Percentiles rank a stretch among this genome's conserved stretches.
phyloP scores from a whole-genome alignment of 371 early-diverging fungal genomes.

The Blakeslea trispora region DNA sequence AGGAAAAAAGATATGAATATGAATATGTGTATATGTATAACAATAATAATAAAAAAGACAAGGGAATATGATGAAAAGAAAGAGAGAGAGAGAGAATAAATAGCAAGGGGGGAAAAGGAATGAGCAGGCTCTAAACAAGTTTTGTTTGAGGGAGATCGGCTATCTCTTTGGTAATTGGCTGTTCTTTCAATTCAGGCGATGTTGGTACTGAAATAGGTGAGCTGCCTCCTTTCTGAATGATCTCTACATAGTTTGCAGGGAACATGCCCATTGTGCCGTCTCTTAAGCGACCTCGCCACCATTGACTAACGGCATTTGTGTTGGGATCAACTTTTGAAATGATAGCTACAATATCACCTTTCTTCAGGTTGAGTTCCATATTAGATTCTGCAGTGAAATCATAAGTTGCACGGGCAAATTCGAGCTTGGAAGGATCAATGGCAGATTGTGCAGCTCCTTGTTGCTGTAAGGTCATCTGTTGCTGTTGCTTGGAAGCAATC shows the following conservation, averaged over 20 bases:
- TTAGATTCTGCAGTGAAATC: slow-evolving; percentile 79
- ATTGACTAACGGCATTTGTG: slow-evolving; percentile 69
- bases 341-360: slow-evolving; percentile 89
- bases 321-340: slow-evolving; percentile 72
- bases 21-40: too few relatives aligned
- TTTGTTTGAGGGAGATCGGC: too few relatives aligned
- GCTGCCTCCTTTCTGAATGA: slow-evolving; percentile 30
- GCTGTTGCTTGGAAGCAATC: slow-evolving; percentile 46
- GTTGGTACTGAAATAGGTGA: too few relatives aligned
- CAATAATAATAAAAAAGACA: too few relatives aligned
- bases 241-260: slow-evolving; percentile 85
- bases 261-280: slow-evolving; percentile 87
- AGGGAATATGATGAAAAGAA: too few relatives aligned
- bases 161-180: too few relatives aligned
- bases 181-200: too few relatives aligned
- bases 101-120: too few relatives aligned
- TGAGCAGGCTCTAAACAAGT: too few relatives aligned
- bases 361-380: slow-evolving; percentile 78
- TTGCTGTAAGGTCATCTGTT: slow-evolving; percentile 18
- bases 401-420: slow-evolving; percentile 88
- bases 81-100: too few relatives aligned
- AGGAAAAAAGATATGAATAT: too few relatives aligned
- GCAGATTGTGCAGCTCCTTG: slow-evolving; percentile 7
- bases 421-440: slow-evolving; percentile 61
- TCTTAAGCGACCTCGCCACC: slow-evolving; percentile 92